A percentile compares a stretch with the other conserved stretches of the same genome.
Conservation (phyloP, 768 basidiomycete species). For the Naganishia vishniacii region DNA sequence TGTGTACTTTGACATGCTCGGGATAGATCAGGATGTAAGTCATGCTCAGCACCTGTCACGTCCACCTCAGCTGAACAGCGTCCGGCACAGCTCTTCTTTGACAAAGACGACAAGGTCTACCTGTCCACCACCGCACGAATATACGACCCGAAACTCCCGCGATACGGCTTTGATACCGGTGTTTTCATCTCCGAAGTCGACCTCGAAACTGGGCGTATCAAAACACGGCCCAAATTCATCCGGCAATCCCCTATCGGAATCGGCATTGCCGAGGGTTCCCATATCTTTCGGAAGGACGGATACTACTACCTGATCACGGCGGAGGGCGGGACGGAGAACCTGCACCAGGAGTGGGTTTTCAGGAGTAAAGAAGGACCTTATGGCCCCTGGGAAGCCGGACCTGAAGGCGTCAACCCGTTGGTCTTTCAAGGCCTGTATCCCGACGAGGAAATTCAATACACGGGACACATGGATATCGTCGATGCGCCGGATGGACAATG, state of each 20-base stretch:
- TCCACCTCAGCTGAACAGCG: not conserved
- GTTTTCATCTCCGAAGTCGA: conserved; percentile 31
- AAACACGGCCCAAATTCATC: conserved; percentile 9
- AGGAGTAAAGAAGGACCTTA: conserved; percentile 39
- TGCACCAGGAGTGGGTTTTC: conserved; percentile 39
- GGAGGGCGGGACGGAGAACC: conserved; percentile 37
- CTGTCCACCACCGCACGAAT: conserved; percentile 24
- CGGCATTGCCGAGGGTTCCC: conserved; percentile 40
- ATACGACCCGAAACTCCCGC: conserved; percentile 13
- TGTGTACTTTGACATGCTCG: conserved; percentile 31
- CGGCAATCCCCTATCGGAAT: conserved; percentile 24
- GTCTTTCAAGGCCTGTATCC: conserved; percentile 36
- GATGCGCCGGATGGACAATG: conserved; percentile 46
- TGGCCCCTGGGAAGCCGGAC: conserved; percentile 43
- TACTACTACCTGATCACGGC: conserved; percentile 50
- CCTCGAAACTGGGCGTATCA: conserved; percentile 21
- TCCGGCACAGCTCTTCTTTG: conserved; percentile 32
- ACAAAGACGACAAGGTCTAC: conserved; percentile 32
- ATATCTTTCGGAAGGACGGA: conserved; percentile 37
- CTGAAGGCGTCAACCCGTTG: conserved; percentile 31
- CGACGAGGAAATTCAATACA: conserved; percentile 46
- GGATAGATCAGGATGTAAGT: conserved; percentile 37
- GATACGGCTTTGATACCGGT: conserved; percentile 24
- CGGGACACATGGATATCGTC: conserved; percentile 51
- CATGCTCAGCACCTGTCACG: not conserved